These are phyloP conservation scores for Solanum acaule DNA, from an alignment of 257 asterid species.

Conservation along the genomic window DNA sequence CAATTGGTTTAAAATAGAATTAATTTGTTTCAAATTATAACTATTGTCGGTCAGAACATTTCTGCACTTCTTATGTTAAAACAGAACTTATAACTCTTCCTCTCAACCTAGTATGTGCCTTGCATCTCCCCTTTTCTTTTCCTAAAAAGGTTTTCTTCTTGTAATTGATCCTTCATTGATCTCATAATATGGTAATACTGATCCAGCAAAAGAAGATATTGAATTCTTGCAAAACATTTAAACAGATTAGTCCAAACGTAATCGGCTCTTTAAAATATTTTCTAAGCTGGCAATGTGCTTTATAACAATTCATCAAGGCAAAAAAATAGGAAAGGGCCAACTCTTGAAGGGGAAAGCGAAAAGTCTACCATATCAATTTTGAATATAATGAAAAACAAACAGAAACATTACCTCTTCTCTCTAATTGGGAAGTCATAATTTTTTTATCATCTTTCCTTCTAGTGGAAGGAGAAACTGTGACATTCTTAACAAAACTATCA, in stretches of 20 bases:
- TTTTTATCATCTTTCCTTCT: constrained; percentile 11
- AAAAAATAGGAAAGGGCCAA: neutral
- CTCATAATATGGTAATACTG: neutral
- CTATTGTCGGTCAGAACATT: neutral
- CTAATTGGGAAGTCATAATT: neutral
- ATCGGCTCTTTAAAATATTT: neutral
- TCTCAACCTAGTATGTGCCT: neutral
- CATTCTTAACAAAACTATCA: constrained; percentile 9
- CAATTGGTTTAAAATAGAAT: neutral
- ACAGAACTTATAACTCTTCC: neutral
- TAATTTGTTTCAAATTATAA: too few relatives aligned
- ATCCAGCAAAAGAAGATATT: constrained; percentile 9
- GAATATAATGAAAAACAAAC: neutral
- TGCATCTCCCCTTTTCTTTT: neutral
- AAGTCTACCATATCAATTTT: neutral
- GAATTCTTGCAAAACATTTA: neutral
- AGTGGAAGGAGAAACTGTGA: neutral
- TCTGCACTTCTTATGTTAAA: neutral
- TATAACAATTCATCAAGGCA: neutral
- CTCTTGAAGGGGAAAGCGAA: neutral
- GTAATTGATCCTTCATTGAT: too few relatives aligned
- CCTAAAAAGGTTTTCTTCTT: neutral
- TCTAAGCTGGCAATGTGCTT: neutral
- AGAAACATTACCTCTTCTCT: neutral
- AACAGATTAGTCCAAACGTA: neutral